Evolutionary conservation across 257 asterid species (phyloP).

Genomic region (Capsicum rhomboideum): DNA sequence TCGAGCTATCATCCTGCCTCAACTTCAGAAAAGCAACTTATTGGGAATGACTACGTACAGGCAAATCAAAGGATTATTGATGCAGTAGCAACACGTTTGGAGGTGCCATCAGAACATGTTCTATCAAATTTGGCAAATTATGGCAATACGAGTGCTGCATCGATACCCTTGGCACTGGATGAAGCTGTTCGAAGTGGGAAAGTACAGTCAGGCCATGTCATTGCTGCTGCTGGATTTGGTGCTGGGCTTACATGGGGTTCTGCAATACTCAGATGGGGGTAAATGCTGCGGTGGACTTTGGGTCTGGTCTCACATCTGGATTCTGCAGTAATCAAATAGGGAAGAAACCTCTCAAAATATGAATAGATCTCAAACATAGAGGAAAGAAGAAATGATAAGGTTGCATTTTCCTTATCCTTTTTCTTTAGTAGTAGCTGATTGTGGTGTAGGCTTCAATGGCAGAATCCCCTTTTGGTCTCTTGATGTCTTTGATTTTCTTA

Average conservation of each 20-base stretch:
- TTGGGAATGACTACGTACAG: conserved; percentile 27
- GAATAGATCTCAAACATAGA: not conserved
- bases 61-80: conserved; percentile 90
- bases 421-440: conserved; percentile 16
- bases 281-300: conserved; percentile 8
- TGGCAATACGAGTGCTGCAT: conserved; percentile 91
- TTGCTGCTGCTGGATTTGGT: conserved; percentile 95
- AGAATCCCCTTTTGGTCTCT: not conserved
- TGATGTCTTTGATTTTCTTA: not conserved
- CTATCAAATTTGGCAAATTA: conserved; percentile 82
- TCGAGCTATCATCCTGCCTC: not conserved
- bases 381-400: not conserved
- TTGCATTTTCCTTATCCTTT: conserved; percentile 2
- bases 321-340: not conserved
- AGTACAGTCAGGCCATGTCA: conserved; percentile 64
- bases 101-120: conserved; percentile 66
- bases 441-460: conserved; percentile 9
- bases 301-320: not conserved
- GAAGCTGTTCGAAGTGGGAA: conserved; percentile 87
- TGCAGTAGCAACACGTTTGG: conserved; percentile 76
- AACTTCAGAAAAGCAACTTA: not conserved
- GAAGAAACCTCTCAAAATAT: not conserved
- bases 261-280: conserved; percentile 85
- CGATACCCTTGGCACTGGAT: conserved; percentile 90
- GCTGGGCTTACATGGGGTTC: conserved; percentile 99